Evolutionary conservation across 2,329 filamentous ascomycete species (phyloP), one percentile per base, ranked within the genome.

Genomic region (Juglanconis sp.): DNA sequence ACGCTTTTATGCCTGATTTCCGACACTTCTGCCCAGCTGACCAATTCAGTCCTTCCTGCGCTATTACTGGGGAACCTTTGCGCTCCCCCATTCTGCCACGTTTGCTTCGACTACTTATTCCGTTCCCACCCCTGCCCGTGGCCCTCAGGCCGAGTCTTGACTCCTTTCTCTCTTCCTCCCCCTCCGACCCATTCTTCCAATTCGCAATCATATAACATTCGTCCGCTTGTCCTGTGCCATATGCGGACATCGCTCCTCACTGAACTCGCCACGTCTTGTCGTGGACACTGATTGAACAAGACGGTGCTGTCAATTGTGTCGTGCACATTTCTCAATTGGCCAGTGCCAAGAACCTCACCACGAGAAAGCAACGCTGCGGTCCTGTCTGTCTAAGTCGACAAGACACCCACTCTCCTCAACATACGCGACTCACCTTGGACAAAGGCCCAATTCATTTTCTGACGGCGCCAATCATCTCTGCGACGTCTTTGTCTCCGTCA

Each of bases 41-140:
- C 58, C 55, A 59, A 61, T 63, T 63, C 59, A 44, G 53, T 57
- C 48, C 48, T 53, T 53, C 53, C 44, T 54, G 42, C 53, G 53
- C 48, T 13, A 34, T 32, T 36, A 30, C 53, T 55, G 34, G 51
- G 38, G 30, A 10, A 42, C 38, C 11, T 44, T 34, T 31, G 15
- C 53, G 40, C 53, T 47, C 53, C 42, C 17, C 5, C n/a, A 13
- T 32, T 34, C 31, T 38, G 51, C 51, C 51, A 53, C 51, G 38
- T 53, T 53, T 44, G 13, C 51, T 53, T 6, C 51, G 38, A 44
- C 36, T 53, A 53, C 51, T 53, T 53, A 53, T 32, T 53, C 24
- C 10, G 11, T 44, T 34, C 13, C 10, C 36, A 32, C 24, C 38
- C 36, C 51, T 38, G 35, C 24, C 9, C n/a, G 42, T 32, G 10